Percentiles rank a stretch among this genome's conserved stretches.
Evolutionary conservation across 768 basidiomycete species (phyloP).

Genomic region (Boletus barrowsii): DNA sequence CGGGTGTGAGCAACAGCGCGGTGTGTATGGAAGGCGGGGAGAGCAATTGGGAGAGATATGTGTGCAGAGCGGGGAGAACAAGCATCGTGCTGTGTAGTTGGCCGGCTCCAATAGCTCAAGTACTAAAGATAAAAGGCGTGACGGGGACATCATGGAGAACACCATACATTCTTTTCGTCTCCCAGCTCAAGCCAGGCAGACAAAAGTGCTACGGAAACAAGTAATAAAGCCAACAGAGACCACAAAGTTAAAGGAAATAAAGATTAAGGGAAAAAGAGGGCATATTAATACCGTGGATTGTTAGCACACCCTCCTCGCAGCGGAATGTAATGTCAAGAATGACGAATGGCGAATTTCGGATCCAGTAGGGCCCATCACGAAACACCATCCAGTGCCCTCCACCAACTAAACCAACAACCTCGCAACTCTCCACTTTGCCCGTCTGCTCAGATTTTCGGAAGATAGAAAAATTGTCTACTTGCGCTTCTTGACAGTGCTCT

Average conservation of each 20-base stretch:
- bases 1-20: constrained; percentile 64
- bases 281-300: not conserved
- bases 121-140: constrained; percentile 3
- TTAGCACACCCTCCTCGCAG: constrained; percentile 9
- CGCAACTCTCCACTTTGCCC: not conserved
- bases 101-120: not conserved
- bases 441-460: constrained; percentile 10
- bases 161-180: constrained; percentile 26
- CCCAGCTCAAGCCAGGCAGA: not conserved
- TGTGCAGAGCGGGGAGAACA: constrained; percentile 64
- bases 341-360: not conserved
- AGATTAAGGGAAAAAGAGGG: constrained; percentile 3
- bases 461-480: constrained; percentile 38
- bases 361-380: not conserved
- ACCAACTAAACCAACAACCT: constrained; percentile 9
- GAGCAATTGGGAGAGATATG: constrained; percentile 60
- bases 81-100: constrained; percentile 46
- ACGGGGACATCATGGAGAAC: constrained; percentile 6
- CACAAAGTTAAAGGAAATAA: not conserved
- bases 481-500: constrained; percentile 71
- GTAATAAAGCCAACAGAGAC: constrained; percentile 6
- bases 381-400: constrained; percentile 10
- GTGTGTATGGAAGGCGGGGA: constrained; percentile 63
- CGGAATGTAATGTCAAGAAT: constrained; percentile 9
- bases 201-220: constrained; percentile 20